Conservation (phyloP, 345 rosid species). For the Brassica napus region DNA sequence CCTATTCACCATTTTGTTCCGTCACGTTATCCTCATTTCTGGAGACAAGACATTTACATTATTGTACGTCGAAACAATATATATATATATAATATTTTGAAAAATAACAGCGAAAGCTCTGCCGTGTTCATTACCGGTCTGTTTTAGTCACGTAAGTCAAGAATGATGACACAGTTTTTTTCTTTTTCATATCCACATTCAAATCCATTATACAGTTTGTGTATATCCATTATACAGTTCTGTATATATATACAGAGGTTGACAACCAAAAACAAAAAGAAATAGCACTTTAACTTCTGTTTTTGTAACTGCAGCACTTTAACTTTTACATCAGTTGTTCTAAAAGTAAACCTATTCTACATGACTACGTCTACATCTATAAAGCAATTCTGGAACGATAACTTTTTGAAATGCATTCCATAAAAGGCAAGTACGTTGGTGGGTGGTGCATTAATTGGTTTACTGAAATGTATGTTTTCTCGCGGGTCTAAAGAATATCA, state of each 20-base stretch:
- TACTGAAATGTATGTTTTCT: not conserved
- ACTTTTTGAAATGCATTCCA: conserved; percentile 18
- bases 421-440: conserved; percentile 34
- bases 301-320: not conserved
- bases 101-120: not conserved
- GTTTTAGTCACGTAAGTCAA: not conserved
- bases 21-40: not conserved
- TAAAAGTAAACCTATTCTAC: not conserved
- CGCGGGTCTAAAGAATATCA: not conserved
- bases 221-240: not conserved
- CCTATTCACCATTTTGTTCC: conserved; percentile 15
- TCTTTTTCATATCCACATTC: not conserved
- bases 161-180: not conserved
- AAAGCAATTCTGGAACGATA: conserved; percentile 21
- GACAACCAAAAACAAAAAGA: not conserved
- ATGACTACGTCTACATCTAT: not conserved
- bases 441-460: conserved; percentile 31
- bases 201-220: not conserved
- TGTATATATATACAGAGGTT: not conserved
- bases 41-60: not conserved
- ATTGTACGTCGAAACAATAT: not conserved
- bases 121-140: not conserved
- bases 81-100: not conserved
- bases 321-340: not conserved
- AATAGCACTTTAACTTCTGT: not conserved